A percentile compares a stretch with the other conserved stretches of the same genome.
These are phyloP conservation scores for Kodamaea anthophila DNA, from an alignment of 1,139 yeast genomes.

Conservation along the genomic window DNA sequence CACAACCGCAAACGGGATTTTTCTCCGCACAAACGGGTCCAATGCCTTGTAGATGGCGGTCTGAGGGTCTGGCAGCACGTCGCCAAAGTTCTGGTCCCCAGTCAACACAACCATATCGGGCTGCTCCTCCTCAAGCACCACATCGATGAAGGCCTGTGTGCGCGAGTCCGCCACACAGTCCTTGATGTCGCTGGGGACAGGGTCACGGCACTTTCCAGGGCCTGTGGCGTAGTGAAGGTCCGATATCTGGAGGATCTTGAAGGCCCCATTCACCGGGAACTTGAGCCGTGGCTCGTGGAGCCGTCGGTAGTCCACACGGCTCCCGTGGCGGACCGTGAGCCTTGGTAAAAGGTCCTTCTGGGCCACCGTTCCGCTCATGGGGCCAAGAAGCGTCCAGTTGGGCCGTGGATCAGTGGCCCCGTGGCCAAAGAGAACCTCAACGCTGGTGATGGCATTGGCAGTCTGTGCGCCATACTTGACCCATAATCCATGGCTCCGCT, in stretches of 20 bases:
- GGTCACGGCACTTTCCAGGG: constrained; percentile 67
- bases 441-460: constrained; percentile 26
- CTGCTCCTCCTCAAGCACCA: constrained; percentile 59
- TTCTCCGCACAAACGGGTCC: constrained; percentile 58
- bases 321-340: constrained; percentile 27
- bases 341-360: constrained; percentile 16
- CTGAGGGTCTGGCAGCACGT: constrained; percentile 66
- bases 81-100: constrained; percentile 82
- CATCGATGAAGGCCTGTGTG: constrained; percentile 55
- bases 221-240: constrained; percentile 84
- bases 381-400: constrained; percentile 49
- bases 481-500: constrained; percentile 44
- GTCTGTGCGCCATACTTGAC: constrained; percentile 29
- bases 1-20: constrained; percentile 75
- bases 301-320: constrained; percentile 18
- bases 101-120: constrained; percentile 81
- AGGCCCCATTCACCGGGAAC: constrained; percentile 37
- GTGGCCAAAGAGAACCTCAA: constrained; percentile 65
- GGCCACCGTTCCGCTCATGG: constrained; percentile 19
- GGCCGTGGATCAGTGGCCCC: constrained; percentile 76
- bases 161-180: constrained; percentile 71
- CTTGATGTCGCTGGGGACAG: constrained; percentile 42
- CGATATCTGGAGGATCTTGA: constrained; percentile 78
- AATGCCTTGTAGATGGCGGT: constrained; percentile 72
- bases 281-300: constrained; percentile 20